Evolutionary conservation across 768 basidiomycete genomes (phyloP), one percentile per base, ranked within the genome.

Genomic region (Galerina marginata): DNA sequence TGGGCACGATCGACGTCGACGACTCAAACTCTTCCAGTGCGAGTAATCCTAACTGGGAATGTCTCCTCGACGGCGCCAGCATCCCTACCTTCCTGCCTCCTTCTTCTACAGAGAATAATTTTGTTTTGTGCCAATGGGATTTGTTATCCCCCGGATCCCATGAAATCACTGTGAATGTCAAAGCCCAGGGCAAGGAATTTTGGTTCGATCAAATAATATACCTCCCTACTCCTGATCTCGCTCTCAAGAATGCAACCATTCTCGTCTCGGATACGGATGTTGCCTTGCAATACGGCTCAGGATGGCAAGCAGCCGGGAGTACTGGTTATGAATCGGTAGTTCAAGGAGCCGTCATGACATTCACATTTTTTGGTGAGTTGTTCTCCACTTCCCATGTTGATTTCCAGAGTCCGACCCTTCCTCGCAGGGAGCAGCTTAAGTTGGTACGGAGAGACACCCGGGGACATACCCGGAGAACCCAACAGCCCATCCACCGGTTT

Each of bases 201-300:
- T 54, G 63, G 23, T 63, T 71, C 56, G 66, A 71, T 54, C 54
- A 57, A 14, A 66, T 71, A 23, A 51, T 42, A 16, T 71, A 68
- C 42, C 12, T 60, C 14, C 61, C 66, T 6, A 52, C 65, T 44
- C 39, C 65, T 26, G 29, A 40, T 33, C 26, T 39, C 20, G 59
- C 20, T 33, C 47, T 67, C n/a, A 25, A 59, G 39, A 61, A 65
- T 26, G 64, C 64, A 1, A 64, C 58, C n/a, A 58, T 71, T 9
- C 43, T 59, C 9, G 58, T 73, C 5, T 59, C 68, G 25, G 49
- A 67, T 42, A 40, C 48, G 9, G 67, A 71, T 56, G 67, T 70
- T 54, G 55, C 69, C 11, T 62, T 57, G 11, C 5, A 72, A 67
- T 42, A 53, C 60, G 36, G 33, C 52, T 68, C 2, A 57, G 58